Conservation (phyloP, 768 basidiomycete genomes). For the Leccinum imitatum region DNA sequence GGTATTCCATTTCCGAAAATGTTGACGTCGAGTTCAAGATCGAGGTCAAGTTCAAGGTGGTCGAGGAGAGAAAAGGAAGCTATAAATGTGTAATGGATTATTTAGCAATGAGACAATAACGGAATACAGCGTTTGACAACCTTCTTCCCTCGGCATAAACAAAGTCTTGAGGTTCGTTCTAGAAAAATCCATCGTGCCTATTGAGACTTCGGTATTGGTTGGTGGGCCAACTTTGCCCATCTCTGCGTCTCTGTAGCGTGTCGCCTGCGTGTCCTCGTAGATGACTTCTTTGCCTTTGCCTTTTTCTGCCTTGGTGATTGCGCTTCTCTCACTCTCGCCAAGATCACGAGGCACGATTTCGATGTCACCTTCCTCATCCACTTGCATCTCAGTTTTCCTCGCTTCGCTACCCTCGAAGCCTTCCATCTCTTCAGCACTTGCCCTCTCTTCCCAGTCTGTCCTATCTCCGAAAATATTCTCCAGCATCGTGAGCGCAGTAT, state of each 20-base stretch:
- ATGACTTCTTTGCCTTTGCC: constrained; percentile 32
- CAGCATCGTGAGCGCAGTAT: constrained; percentile 37
- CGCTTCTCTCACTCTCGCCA: not conserved
- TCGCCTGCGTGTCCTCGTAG: constrained; percentile 2
- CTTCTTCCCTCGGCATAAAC: constrained; percentile 67
- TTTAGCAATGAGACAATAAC: not conserved
- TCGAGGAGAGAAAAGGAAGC: constrained; percentile 74
- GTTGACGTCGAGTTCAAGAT: constrained; percentile 68
- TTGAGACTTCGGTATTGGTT: not conserved
- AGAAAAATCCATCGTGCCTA: not conserved
- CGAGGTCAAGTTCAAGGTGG: constrained; percentile 73
- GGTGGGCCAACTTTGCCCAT: constrained; percentile 9
- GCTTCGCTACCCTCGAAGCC: constrained; percentile 22
- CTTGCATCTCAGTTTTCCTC: not conserved
- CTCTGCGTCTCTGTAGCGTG: constrained; percentile 10
- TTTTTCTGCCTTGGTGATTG: not conserved
- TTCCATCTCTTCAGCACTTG: constrained; percentile 59
- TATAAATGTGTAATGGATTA: constrained; percentile 19
- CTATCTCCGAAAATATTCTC: constrained; percentile 52
- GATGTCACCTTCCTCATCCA: constrained; percentile 28
- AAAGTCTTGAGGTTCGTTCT: constrained; percentile 62
- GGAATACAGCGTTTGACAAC: constrained; percentile 35
- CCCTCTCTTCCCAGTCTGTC: constrained; percentile 59
- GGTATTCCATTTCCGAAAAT: constrained; percentile 30
- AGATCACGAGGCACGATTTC: constrained; percentile 18